Base-by-base conservation (phyloP, 2,329 filamentous ascomycete genomes). In the Aspergillus latus region DNA sequence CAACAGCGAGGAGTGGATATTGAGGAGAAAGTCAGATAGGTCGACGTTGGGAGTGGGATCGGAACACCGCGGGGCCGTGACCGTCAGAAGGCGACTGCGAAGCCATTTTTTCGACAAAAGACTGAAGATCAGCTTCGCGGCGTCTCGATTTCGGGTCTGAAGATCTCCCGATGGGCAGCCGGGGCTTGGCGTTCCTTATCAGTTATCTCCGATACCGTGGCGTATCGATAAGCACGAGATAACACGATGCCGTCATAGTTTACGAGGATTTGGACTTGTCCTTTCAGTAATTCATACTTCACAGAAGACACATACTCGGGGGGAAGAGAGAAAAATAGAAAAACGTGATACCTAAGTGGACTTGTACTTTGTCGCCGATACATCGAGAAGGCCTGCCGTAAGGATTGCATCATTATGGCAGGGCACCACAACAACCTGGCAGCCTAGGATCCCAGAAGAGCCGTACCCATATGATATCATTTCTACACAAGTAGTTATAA, bases 321-420 rank as follows among this genome's bases (percentile, higher is more conserved):
- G 21, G 21, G 3, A 21, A 21, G 21, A 3, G 3, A 21, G 3
- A 21, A 21, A 21, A 3, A 3, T 3, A 3, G 3, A 21, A 21
- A 21, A 21, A 3, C 3, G 21, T 21, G 21, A 21, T 21, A 3
- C 3, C 21, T 21, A 21, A 21, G 21, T 21, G 21, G 21, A 21
- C 21, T 21, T 21, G 21, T 21, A 21, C 21, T 21, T 3, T 21
- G 21, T 21, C 21, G 21, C 21, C 21, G 3, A 21, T 11, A 13
- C 34, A 37, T 37, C 6, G 13, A 16, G 34, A 4, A 37, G 32
- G 16, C 15, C 4, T 49, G 36, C 8, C 21, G 48, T 50, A 28
- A 50, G 11, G 26, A 42, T 50, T 50, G 48, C 48, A 50, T 50
- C 48, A 50, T 42, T 34, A 39, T 49, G 29, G 26, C 30, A 28